phyloP scores from a whole-genome alignment of 345 rosid species.

The Hibiscus syriacus region DNA sequence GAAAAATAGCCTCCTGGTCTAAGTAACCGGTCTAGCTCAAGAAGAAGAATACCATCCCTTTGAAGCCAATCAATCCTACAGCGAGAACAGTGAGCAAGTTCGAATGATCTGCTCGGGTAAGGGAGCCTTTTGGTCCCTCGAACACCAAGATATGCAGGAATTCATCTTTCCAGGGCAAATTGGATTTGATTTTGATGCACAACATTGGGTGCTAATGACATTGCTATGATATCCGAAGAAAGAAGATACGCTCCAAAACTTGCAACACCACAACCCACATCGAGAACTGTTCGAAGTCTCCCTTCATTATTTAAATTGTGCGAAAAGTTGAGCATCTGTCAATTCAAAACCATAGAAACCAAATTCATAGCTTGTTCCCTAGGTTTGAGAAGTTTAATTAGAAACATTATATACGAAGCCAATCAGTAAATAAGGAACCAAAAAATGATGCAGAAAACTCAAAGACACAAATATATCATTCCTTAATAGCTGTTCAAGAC shows the following conservation, averaged over 20 bases:
- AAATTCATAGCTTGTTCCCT: constrained; percentile 7
- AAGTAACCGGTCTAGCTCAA: constrained; percentile 94
- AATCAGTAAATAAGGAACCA: constrained; percentile 1
- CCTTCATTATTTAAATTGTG: constrained; percentile 68
- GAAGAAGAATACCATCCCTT: constrained; percentile 94
- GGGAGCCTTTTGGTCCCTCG: constrained; percentile 92
- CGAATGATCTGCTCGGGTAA: constrained; percentile 98
- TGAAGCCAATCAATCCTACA: constrained; percentile 99
- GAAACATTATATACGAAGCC: neutral
- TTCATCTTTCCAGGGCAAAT: constrained; percentile 96
- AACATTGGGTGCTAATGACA: constrained; percentile 96
- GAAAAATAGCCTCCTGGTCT: constrained; percentile 98
- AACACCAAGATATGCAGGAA: constrained; percentile 98
- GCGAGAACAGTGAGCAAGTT: constrained; percentile 94
- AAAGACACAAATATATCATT: neutral
- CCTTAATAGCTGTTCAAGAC: neutral
- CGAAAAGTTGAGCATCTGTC: constrained; percentile 90
- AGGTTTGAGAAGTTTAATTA: neutral
- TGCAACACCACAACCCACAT: constrained; percentile 98
- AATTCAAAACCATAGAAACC: constrained; percentile 13
- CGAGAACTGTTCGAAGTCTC: constrained; percentile 76
- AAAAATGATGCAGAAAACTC: neutral
- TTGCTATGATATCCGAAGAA: constrained; percentile 70
- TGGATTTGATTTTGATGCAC: constrained; percentile 99
- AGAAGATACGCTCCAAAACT: constrained; percentile 96